Evolutionary conservation across 768 basidiomycete genomes (phyloP), one percentile per base, ranked within the genome.

Genomic region (Lanmaoa pseudosensibilis): DNA sequence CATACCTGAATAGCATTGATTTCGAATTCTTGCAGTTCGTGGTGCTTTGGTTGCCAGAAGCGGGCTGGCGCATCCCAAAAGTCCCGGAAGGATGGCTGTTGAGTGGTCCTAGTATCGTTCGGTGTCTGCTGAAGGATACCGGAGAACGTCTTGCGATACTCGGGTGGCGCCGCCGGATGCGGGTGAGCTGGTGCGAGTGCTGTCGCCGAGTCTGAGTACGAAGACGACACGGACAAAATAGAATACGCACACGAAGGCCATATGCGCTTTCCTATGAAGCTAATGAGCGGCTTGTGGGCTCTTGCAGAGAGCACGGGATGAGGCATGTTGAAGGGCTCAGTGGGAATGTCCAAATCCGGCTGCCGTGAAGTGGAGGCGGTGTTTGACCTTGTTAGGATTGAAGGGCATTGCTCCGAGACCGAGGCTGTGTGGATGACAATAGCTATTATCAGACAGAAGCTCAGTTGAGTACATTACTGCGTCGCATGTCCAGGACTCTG

Each of bases 1-100:
- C 81, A 69, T 61, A 88, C 88, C 77, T 82, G 71, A 55, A 90
- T 75, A 16, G 86, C 83, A 13, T 87, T 81, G 52, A 90, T 85
- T 72, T 90, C 88, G 3, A 59, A 63, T 18, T 86, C 77, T 27
- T 80, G 77, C 13, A 89, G 63, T 33, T 80, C 68, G 46, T 77
- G 78, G 19, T 74, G 69, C 56, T 71, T 76, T 15, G 81, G 80
- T 50, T 71, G 76, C 85, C 84, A 87, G 59, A 83, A 76, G 46
- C 78, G 76, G 10, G 77, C 65, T 0, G 89, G 88, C 4, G 84
- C 85, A 49, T 89, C 80, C 89, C 89, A 90, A 67, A 82, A 87
- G 40, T 78, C 83, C 63, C 43, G 66, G 62, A 74, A 79, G 71
- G 37, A 63, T 48, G 33, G 37, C 8, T 62, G 55, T 12, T 57